Conservation (phyloP, 768 basidiomycete species). For the Naganishia kalamii region DNA sequence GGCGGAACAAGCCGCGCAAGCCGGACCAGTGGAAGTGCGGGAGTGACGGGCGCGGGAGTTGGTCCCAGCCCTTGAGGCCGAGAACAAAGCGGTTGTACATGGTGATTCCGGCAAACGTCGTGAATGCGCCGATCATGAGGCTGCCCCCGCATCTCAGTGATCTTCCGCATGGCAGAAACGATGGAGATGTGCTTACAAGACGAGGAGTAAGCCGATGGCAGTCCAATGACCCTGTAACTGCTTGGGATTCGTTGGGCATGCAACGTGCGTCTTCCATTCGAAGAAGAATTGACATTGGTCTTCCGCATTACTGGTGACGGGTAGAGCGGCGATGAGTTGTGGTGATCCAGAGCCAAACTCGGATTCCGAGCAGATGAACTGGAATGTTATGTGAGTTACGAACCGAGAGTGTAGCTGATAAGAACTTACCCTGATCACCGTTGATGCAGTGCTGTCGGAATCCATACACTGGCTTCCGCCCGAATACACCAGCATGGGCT, state of each 20-base stretch:
- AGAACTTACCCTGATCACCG: neutral
- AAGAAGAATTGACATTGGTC: constrained; percentile 73
- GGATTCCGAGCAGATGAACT: constrained; percentile 69
- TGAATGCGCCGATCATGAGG: constrained; percentile 55
- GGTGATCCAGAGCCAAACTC: constrained; percentile 57
- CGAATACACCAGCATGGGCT: constrained; percentile 57
- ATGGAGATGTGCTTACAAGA: constrained; percentile 53
- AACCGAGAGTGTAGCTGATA: neutral
- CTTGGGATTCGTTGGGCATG: constrained; percentile 62
- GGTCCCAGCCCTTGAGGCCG: constrained; percentile 63
- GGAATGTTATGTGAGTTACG: constrained; percentile 26
- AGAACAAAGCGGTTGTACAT: constrained; percentile 75
- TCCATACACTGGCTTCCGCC: constrained; percentile 59
- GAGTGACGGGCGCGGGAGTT: constrained; percentile 54
- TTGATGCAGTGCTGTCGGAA: neutral
- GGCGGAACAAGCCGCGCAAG: constrained; percentile 3
- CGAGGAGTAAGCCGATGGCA: constrained; percentile 55
- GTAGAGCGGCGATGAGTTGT: constrained; percentile 61
- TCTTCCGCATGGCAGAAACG: neutral
- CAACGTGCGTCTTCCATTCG: constrained; percentile 80
- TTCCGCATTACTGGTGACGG: constrained; percentile 50
- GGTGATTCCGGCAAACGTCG: constrained; percentile 49
- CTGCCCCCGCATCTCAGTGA: constrained; percentile 52
- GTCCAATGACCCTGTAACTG: constrained; percentile 49
- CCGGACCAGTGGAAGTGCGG: constrained; percentile 21